Conservation (phyloP, 2,329 filamentous ascomycete genomes). For the Pezicula neosporulosa region DNA sequence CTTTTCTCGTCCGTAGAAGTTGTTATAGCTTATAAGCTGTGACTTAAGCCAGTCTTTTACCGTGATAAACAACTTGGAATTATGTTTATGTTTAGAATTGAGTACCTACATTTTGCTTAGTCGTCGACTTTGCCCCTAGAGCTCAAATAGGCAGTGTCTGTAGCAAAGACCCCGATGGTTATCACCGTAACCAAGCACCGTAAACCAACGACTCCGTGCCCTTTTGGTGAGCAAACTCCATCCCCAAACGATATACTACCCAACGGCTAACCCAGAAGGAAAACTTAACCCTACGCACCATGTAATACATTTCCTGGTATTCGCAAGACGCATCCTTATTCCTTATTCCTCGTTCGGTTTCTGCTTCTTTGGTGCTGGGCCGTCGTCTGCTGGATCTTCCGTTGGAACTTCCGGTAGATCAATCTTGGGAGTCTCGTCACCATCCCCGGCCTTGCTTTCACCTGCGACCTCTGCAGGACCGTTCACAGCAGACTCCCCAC, state of each 20-base stretch:
- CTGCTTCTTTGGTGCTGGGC: conserved; percentile 31
- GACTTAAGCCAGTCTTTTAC: too few relatives aligned
- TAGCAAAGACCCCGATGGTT: too few relatives aligned
- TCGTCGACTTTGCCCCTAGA: not conserved
- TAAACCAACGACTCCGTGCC: too few relatives aligned
- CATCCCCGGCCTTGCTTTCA: conserved; percentile 2
- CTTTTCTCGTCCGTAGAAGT: too few relatives aligned
- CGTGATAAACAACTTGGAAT: too few relatives aligned
- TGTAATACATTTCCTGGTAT: not conserved
- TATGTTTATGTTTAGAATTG: too few relatives aligned
- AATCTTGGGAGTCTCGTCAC: conserved; percentile 20
- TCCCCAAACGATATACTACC: too few relatives aligned
- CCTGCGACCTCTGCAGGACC: conserved; percentile 10
- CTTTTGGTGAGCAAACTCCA: too few relatives aligned
- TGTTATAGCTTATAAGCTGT: too few relatives aligned
- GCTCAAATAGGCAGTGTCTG: not conserved
- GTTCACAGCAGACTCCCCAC: conserved; percentile 21
- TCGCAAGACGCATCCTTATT: not conserved
- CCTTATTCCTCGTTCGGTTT: conserved; percentile 21
- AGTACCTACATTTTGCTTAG: not conserved
- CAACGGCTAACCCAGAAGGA: too few relatives aligned
- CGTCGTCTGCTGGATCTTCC: conserved; percentile 28
- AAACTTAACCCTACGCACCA: not conserved
- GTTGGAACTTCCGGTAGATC: conserved; percentile 34
- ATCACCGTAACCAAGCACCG: too few relatives aligned